A percentile compares a stretch with the other conserved stretches of the same genome.
Conservation (phyloP, 345 rosid genomes). For the Citrus unshiu region DNA sequence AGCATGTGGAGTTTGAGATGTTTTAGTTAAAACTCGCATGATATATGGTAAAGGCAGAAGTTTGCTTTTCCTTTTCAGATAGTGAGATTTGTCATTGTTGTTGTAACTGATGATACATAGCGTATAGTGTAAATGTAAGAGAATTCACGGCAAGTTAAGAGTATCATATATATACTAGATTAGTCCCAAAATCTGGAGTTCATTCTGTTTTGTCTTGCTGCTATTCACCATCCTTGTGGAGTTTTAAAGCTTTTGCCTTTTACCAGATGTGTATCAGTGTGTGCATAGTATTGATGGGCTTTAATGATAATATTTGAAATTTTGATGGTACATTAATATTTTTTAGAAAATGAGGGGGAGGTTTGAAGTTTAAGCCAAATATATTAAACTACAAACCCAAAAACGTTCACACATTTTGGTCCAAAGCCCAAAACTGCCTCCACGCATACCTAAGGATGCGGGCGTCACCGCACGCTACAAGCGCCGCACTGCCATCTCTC, state of each 20-base stretch:
- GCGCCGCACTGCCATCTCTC: constrained; percentile 14
- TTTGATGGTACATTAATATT: not conserved
- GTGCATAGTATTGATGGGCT: not conserved
- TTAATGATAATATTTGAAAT: not conserved
- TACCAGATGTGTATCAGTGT: not conserved
- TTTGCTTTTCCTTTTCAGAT: constrained; percentile 8
- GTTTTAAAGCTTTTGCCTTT: not conserved
- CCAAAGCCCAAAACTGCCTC: not conserved
- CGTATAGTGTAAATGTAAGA: constrained; percentile 30
- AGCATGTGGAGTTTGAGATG: constrained; percentile 51
- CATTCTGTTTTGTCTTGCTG: not conserved
- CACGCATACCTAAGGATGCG: not conserved
- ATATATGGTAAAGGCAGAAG: not conserved
- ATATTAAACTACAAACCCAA: not conserved
- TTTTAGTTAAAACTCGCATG: constrained; percentile 28
- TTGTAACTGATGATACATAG: constrained; percentile 15
- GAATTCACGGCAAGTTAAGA: constrained; percentile 12
- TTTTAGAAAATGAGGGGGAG: not conserved
- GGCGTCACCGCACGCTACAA: constrained; percentile 10
- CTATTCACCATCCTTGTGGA: not conserved
- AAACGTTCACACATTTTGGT: not conserved
- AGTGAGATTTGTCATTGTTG: constrained; percentile 1
- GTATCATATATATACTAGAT: constrained; percentile 2
- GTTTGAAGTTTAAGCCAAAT: not conserved
- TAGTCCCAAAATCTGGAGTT: not conserved